Conservation (phyloP, 2,329 filamentous ascomycete species). For the Neoscytalidium dimidiatum region DNA sequence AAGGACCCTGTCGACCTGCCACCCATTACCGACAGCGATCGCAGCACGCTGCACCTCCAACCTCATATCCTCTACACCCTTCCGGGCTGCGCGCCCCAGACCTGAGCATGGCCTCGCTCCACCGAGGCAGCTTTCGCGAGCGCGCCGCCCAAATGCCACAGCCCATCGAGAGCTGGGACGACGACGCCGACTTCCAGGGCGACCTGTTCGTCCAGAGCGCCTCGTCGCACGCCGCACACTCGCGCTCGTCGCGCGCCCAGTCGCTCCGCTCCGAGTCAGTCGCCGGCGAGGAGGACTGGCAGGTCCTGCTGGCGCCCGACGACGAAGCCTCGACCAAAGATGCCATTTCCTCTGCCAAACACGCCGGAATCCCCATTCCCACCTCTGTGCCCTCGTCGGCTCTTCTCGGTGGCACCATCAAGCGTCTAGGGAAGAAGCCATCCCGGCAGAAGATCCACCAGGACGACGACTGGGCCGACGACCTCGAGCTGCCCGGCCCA, state of each 20-base stretch:
- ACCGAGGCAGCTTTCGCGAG: conserved; percentile 39
- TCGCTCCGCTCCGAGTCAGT: conserved; percentile 77
- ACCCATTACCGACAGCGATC: conserved; percentile 14
- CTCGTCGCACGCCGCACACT: conserved; percentile 54
- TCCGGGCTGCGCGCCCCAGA: conserved; percentile 23
- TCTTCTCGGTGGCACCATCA: conserved; percentile 88
- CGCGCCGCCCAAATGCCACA: conserved; percentile 50
- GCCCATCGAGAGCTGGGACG: conserved; percentile 68
- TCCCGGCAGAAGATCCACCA: conserved; percentile 46
- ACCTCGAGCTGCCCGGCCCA: conserved; percentile 47
- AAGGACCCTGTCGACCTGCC: neutral
- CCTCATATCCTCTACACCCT: conserved; percentile 22
- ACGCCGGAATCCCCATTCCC: conserved; percentile 89
- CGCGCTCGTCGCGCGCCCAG: conserved; percentile 77
- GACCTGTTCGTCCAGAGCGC: conserved; percentile 72
- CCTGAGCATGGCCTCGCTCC: conserved; percentile 31
- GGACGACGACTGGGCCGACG: conserved; percentile 54
- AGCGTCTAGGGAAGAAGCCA: conserved; percentile 69
- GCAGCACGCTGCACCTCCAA: conserved; percentile 25
- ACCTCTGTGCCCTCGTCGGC: conserved; percentile 85
- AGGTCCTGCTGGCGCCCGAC: conserved; percentile 80
- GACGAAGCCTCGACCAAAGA: conserved; percentile 82
- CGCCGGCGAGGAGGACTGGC: conserved; percentile 80
- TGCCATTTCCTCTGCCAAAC: conserved; percentile 83
- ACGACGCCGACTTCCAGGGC: conserved; percentile 57